These are phyloP conservation scores for Cucumis melo DNA, from an alignment of 306 rosid species.

Conservation along the genomic window DNA sequence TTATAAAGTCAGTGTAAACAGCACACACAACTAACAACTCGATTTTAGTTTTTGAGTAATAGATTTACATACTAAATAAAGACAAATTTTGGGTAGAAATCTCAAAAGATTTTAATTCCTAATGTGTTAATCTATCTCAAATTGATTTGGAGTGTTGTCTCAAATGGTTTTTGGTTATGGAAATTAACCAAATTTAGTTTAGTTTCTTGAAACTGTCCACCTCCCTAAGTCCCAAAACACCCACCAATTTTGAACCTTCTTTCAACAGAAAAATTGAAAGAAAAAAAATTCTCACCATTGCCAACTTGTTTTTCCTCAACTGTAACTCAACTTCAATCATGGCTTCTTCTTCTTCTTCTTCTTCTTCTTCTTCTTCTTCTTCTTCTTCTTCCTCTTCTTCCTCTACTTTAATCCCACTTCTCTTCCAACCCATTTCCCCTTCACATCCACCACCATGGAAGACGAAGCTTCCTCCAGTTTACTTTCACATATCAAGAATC, in stretches of 20 bases:
- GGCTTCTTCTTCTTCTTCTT: not conserved
- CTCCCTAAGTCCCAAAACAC: not conserved
- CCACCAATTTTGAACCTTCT: not conserved
- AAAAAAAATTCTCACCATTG: not conserved
- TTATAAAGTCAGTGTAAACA: not conserved
- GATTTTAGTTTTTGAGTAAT: not conserved
- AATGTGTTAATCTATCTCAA: not conserved
- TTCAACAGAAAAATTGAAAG: not conserved
- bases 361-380: not conserved
- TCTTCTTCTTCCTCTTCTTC: not conserved
- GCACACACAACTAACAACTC: not conserved
- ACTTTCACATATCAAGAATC: not conserved
- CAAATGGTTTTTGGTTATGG: not conserved
- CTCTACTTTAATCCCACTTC: not conserved
- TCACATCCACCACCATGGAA: not conserved
- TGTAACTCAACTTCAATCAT: not conserved
- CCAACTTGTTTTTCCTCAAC: not conserved
- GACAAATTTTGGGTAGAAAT: not conserved
- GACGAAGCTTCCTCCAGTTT: not conserved
- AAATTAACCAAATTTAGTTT: not conserved
- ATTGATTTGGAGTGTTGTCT: not conserved
- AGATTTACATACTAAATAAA: not conserved
- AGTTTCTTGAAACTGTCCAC: not conserved
- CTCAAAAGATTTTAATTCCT: no score
- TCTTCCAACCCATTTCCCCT: not conserved